A percentile compares a stretch with the other conserved stretches of the same genome.
phyloP scores from a whole-genome alignment of 2,329 filamentous ascomycete genomes.

The Arthrinium puccinioides region DNA sequence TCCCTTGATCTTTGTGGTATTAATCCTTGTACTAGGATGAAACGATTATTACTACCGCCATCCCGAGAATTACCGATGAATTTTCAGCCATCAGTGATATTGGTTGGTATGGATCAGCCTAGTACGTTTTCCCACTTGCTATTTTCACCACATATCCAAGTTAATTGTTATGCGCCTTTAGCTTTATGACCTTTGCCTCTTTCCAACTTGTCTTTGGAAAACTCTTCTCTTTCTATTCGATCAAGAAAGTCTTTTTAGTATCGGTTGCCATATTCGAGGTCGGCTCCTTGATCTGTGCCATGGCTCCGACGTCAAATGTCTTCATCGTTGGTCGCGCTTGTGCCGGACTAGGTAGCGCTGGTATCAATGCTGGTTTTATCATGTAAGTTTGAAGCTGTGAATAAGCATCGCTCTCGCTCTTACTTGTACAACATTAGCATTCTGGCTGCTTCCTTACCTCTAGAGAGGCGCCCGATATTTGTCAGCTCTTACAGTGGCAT shows the following conservation, averaged over 20 bases:
- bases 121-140: constrained; percentile 13
- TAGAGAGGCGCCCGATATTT: constrained; percentile 2
- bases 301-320: constrained; percentile 15
- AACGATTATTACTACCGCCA: constrained; percentile 5
- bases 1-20: no score
- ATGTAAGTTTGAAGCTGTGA: no score
- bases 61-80: constrained; percentile 6
- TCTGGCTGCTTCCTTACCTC: constrained; percentile 13
- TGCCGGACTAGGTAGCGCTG: constrained; percentile 12
- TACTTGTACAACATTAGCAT: background rate
- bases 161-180: background rate
- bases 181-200: constrained; percentile 9
- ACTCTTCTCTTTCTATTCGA: constrained; percentile 6
- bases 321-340: constrained; percentile 19
- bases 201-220: background rate
- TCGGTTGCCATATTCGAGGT: constrained; percentile 5
- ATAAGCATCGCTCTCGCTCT: no score
- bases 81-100: constrained; percentile 16
- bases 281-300: constrained; percentile 16
- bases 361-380: constrained; percentile 2
- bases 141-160: background rate
- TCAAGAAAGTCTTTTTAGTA: constrained; percentile 8
- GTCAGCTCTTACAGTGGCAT: background rate
- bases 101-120: constrained; percentile 16
- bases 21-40: constrained; percentile 6